Percentiles rank a stretch among this genome's conserved stretches.
These are phyloP conservation scores for Gynochthodes officinalis DNA, from an alignment of 257 asterid species.

Conservation along the genomic window DNA sequence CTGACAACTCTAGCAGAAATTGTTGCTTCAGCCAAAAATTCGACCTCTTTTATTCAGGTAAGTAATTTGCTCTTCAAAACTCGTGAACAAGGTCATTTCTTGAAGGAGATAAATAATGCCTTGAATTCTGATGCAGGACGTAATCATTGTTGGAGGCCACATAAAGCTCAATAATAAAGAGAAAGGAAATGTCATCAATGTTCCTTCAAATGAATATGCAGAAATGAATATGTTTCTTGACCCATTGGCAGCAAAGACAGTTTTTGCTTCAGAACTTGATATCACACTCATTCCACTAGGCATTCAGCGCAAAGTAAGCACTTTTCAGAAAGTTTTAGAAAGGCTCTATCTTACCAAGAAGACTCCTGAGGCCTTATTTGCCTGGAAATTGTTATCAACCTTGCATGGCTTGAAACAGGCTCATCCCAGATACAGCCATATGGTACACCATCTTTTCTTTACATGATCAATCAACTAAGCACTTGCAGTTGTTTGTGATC, in stretches of 20 bases:
- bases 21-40: conserved; percentile 44
- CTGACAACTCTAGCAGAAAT: conserved; percentile 71
- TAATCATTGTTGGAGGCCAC: conserved; percentile 75
- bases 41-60: conserved; percentile 54
- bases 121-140: conserved; percentile 44
- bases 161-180: conserved; percentile 27
- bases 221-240: conserved; percentile 81
- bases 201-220: conserved; percentile 55
- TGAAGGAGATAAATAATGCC: neutral
- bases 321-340: conserved; percentile 26
- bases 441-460: conserved; percentile 36
- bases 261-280: conserved; percentile 39
- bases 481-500: neutral
- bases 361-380: conserved; percentile 62
- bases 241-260: conserved; percentile 67
- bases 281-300: conserved; percentile 71
- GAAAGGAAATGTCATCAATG: conserved; percentile 60
- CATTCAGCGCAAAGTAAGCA: conserved; percentile 45
- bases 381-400: conserved; percentile 46
- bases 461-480: neutral
- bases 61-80: conserved; percentile 31
- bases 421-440: conserved; percentile 51
- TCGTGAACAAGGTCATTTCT: neutral
- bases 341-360: conserved; percentile 33
- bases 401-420: conserved; percentile 41